phyloP scores from a whole-genome alignment of 1,139 yeast genomes.

The Lodderomyces elongisporus region DNA sequence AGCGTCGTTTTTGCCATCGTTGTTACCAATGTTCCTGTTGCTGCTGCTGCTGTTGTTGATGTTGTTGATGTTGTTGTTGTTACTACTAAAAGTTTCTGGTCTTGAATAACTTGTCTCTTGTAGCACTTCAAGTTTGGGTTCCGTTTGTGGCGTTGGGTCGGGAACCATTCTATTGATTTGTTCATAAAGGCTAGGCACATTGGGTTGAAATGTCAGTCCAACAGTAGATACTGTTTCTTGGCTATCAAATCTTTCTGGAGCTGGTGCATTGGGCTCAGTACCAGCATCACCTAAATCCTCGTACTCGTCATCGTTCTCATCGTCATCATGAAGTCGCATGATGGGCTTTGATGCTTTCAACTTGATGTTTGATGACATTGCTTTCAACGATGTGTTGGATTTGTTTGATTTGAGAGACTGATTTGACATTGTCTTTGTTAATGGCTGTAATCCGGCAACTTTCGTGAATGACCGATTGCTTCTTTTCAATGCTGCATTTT shows the following conservation, averaged over 20 bases:
- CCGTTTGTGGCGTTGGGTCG: slow-evolving; percentile 9
- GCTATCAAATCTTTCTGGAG: slow-evolving; percentile 14
- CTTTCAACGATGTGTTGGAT: slow-evolving; percentile 34
- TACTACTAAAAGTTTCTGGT: slow-evolving; percentile 1
- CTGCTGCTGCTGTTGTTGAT: too few relatives aligned
- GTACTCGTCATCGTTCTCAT: slow-evolving; percentile 21
- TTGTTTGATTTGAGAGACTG: slow-evolving; percentile 28
- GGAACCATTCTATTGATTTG: slow-evolving; percentile 13
- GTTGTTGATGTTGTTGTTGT: too few relatives aligned
- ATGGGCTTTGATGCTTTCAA: slow-evolving; percentile 45
- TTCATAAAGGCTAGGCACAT: slow-evolving; percentile 14
- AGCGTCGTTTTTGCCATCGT: not conserved
- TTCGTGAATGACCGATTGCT: slow-evolving; percentile 37
- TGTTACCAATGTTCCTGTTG: not conserved
- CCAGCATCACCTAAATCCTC: slow-evolving; percentile 29
- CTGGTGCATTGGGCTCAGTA: slow-evolving; percentile 10
- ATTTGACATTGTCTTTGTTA: slow-evolving; percentile 34
- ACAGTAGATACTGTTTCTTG: slow-evolving; percentile 11
- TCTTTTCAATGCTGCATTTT: slow-evolving; percentile 23
- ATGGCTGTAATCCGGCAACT: slow-evolving; percentile 33
- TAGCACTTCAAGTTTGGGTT: not conserved
- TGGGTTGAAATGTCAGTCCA: slow-evolving; percentile 9
- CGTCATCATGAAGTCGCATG: slow-evolving; percentile 31
- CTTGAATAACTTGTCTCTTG: not conserved
- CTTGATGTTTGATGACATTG: slow-evolving; percentile 32